Evolutionary conservation across 2,329 filamentous ascomycete genomes (phyloP).

Genomic region (Cladorrhinum sp.): DNA sequence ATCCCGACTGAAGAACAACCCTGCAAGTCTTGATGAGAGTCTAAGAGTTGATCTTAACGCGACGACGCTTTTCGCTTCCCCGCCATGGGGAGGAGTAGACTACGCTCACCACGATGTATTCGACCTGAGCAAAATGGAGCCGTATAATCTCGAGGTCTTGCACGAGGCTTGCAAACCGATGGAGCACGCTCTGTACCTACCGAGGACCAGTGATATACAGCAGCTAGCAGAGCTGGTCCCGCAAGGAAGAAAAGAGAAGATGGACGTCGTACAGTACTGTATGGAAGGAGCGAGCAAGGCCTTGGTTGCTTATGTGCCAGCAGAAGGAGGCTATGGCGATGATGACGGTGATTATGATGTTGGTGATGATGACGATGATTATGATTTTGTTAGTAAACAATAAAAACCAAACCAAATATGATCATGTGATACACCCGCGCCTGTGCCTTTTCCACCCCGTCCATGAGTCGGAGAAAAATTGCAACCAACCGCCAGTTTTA

Average conservation of each 20-base stretch:
- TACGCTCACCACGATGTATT: slow-evolving; percentile 67
- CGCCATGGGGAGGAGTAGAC: slow-evolving; percentile 58
- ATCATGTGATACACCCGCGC: too few relatives aligned
- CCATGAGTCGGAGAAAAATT: too few relatives aligned
- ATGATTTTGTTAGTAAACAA: not conserved
- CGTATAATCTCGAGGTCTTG: slow-evolving; percentile 69
- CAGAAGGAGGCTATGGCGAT: not conserved
- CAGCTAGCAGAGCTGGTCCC: slow-evolving; percentile 66
- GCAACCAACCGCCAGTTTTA: not conserved
- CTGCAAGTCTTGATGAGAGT: slow-evolving; percentile 34
- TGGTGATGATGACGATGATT: not conserved
- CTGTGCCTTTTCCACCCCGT: too few relatives aligned
- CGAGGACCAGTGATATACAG: slow-evolving; percentile 76
- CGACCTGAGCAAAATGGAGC: slow-evolving; percentile 80
- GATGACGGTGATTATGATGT: not conserved
- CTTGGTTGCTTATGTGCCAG: slow-evolving; percentile 60
- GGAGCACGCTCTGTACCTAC: slow-evolving; percentile 74
- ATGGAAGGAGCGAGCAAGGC: slow-evolving; percentile 87
- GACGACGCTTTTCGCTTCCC: slow-evolving; percentile 55
- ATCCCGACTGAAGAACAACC: slow-evolving; percentile 29
- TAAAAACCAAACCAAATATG: not conserved
- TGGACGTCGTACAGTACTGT: slow-evolving; percentile 85
- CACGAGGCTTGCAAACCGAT: slow-evolving; percentile 59
- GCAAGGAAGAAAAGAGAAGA: slow-evolving; percentile 45
- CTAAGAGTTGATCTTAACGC: slow-evolving; percentile 40